Evolutionary conservation across 1,139 yeast species (phyloP).

Genomic region (Pichia sp.): DNA sequence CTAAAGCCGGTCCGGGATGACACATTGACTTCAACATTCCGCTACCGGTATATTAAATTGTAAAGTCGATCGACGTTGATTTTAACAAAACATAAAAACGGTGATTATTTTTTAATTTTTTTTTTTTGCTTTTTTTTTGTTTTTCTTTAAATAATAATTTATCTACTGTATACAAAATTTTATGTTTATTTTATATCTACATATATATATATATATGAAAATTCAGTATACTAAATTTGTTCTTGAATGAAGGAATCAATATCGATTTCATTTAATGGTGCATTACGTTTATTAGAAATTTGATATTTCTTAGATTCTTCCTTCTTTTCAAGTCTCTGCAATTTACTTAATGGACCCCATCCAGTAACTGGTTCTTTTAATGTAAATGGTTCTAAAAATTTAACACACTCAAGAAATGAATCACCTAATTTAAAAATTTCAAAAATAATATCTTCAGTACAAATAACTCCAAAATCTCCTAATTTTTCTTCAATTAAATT

Average conservation of each 20-base stretch:
- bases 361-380: slow-evolving; percentile 67
- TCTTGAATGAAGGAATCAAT: slow-evolving; percentile 60
- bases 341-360: slow-evolving; percentile 57
- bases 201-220: too few relatives aligned
- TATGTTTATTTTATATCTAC: neutral
- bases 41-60: too few relatives aligned
- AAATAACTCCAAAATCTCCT: slow-evolving; percentile 63
- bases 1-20: too few relatives aligned
- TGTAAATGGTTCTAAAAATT: slow-evolving; percentile 64
- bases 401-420: slow-evolving; percentile 49
- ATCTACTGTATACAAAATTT: neutral
- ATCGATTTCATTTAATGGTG: slow-evolving; percentile 61
- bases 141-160: too few relatives aligned
- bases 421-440: slow-evolving; percentile 61
- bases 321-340: slow-evolving; percentile 43
- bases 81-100: too few relatives aligned
- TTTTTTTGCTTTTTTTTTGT: too few relatives aligned
- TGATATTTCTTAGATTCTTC: slow-evolving; percentile 36
- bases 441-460: slow-evolving; percentile 73
- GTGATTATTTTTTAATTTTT: too few relatives aligned
- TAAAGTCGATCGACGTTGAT: too few relatives aligned
- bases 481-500: slow-evolving; percentile 65
- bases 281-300: slow-evolving; percentile 56
- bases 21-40: too few relatives aligned
- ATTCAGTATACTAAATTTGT: slow-evolving; percentile 46